Evolutionary conservation across 148 eudicot species (phyloP).

Genomic region (Rhododendron molle): DNA sequence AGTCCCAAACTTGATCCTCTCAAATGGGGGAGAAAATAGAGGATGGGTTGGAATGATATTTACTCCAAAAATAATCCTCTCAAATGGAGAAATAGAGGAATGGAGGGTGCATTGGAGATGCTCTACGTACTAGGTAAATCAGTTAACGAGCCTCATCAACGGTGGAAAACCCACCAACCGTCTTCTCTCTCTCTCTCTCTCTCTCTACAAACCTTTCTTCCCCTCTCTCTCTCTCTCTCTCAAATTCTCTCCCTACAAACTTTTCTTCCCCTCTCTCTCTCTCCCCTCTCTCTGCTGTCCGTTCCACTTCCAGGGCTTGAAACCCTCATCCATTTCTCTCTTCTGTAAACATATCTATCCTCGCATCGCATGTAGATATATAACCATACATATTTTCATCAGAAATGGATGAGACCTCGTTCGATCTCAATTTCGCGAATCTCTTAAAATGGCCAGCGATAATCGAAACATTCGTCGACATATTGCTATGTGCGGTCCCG

Average conservation of each 20-base stretch:
- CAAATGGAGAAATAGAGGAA: too few relatives aligned
- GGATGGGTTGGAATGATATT: too few relatives aligned
- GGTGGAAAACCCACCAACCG: not conserved
- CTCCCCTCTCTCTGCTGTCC: constrained; percentile 6
- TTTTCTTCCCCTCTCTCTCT: not conserved
- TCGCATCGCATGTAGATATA: not conserved
- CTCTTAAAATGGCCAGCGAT: constrained; percentile 43
- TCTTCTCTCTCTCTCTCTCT: not conserved
- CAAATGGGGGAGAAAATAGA: too few relatives aligned
- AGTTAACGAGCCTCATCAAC: not conserved
- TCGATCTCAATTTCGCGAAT: constrained; percentile 26
- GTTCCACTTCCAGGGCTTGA: constrained; percentile 7
- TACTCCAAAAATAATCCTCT: too few relatives aligned
- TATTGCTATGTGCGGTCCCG: constrained; percentile 73
- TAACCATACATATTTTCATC: not conserved
- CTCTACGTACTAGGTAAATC: not conserved
- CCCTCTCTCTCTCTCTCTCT: not conserved
- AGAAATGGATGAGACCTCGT: constrained; percentile 32
- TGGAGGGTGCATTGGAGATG: too few relatives aligned
- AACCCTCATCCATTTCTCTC: not conserved
- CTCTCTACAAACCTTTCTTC: not conserved
- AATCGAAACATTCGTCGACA: constrained; percentile 80
- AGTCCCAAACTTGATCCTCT: too few relatives aligned
- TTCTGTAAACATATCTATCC: not conserved
- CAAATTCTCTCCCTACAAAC: not conserved